Conservation (phyloP, 2,329 filamentous ascomycete species). For the Phialemonium atrogriseum region DNA sequence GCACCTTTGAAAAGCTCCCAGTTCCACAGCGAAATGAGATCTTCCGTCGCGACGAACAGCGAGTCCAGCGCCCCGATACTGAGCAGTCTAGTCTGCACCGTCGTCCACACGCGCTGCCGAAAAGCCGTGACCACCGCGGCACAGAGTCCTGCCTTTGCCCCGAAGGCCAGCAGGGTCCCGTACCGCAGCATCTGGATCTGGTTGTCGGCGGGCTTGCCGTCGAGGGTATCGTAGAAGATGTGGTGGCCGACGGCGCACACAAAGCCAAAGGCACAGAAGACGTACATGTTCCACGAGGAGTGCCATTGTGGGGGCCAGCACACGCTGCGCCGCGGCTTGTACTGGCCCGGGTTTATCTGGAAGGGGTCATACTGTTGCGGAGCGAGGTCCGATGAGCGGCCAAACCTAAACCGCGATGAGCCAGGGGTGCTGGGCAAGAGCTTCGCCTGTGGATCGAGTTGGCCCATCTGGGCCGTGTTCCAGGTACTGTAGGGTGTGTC, state of each 20-base stretch:
- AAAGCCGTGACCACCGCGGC: conserved; percentile 22
- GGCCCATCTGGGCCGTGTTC: no score
- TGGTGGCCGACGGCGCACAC: conserved; percentile 28
- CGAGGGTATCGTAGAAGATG: conserved; percentile 24
- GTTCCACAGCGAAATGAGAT: conserved; percentile 45
- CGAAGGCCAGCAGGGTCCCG: conserved; percentile 28
- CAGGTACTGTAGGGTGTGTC: no score
- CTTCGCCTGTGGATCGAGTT: no score
- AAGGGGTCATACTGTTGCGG: no score
- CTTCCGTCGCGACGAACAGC: conserved; percentile 26
- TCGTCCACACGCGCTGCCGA: conserved; percentile 17
- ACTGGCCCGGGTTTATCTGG: neutral
- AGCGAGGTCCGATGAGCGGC: no score
- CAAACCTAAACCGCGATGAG: no score
- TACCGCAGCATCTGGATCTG: conserved; percentile 30
- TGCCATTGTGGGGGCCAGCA: conserved; percentile 8
- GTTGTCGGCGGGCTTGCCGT: conserved; percentile 22
- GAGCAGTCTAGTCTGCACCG: conserved; percentile 16
- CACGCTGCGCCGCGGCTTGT: neutral
- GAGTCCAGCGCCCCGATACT: conserved; percentile 21
- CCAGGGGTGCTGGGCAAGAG: no score
- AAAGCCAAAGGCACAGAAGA: conserved; percentile 26
- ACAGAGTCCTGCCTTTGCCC: conserved; percentile 28
- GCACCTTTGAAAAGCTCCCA: conserved; percentile 18
- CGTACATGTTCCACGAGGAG: conserved; percentile 22